A percentile compares a stretch with the other conserved stretches of the same genome.
Conservation (phyloP, 164 flowering plant genomes). For the Saururus chinensis region DNA sequence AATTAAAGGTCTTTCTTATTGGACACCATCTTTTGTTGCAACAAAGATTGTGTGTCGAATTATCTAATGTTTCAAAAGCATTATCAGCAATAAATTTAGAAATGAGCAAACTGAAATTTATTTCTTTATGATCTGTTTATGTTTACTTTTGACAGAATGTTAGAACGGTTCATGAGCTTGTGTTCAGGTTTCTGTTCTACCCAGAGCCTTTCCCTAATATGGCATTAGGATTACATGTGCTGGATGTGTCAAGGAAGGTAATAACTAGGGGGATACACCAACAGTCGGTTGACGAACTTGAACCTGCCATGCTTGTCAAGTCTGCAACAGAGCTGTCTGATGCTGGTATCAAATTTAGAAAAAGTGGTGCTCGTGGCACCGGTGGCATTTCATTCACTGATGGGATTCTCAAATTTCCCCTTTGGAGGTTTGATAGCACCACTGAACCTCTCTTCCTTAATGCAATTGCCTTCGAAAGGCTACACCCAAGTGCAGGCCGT, state of each 20-base stretch:
- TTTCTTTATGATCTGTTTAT: neutral
- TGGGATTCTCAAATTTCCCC: neutral
- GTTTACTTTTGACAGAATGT: neutral
- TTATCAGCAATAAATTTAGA: too few relatives aligned
- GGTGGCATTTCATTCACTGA: neutral
- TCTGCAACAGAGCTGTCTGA: neutral
- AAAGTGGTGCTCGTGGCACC: neutral
- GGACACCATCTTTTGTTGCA: too few relatives aligned
- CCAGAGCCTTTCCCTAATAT: neutral
- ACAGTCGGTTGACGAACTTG: neutral
- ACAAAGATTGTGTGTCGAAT: too few relatives aligned
- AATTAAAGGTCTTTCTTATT: too few relatives aligned
- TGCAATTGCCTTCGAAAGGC: conserved; percentile 1
- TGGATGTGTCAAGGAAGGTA: neutral
- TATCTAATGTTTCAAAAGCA: too few relatives aligned
- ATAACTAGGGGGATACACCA: neutral
- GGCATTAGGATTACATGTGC: neutral
- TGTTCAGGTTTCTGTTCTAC: neutral
- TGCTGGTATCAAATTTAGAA: neutral
- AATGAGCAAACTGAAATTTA: too few relatives aligned
- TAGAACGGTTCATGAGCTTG: neutral
- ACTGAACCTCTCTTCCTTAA: neutral
- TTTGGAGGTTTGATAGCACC: neutral
- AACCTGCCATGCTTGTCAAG: neutral
- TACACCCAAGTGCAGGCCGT: neutral